Base-by-base conservation (phyloP, 768 basidiomycete species). In the Pholiota molesta region DNA sequence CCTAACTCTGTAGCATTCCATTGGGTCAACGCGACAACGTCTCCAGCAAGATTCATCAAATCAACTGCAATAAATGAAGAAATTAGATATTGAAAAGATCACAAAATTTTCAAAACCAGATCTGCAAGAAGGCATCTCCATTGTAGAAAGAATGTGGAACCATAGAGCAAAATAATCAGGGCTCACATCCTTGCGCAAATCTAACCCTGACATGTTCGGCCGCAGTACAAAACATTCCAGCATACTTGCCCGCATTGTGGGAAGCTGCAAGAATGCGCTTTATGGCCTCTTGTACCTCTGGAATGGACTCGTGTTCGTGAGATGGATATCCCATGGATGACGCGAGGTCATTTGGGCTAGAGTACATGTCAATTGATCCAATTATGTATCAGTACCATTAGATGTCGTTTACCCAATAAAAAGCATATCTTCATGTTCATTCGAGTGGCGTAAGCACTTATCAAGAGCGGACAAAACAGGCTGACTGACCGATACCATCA, bases 1-100 rank as follows among this genome's bases (percentile, higher is more conserved):
- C 55, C 62, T 7, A 69, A 61, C 54, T 65, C 54, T 16, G 40
- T 47, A 19, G 49, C 61, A 47, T 69, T 67, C 68, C 65, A 69
- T 53, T 64, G 61, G 56, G 39, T 57, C 56, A 67, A 47, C 6
- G 66, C 68, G 21, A 65, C 57, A 17, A 69, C 47, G 53, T 69
- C 68, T 14, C 66, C 68, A 14, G 64, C 68, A 11, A 67, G 62
- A 49, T 67, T 69, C 68, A 69, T 65, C 56, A 69, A 57, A 52
- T 67, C 68, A 47, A 67, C 68, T 67, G 23, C 9, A 35, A 10
- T 21, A 57, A 11, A 35, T 17, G 26, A 21, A 51, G 11, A 26
- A 37, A 16, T 37, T 37, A 37, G 35, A 3, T 37, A 37, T 16
- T 9, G 35, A 37, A 31, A 31, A 31, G 31, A 31, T 31, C 31